Evolutionary conservation across 2,329 filamentous ascomycete genomes (phyloP).

Genomic region (Harringtonia lauricola): DNA sequence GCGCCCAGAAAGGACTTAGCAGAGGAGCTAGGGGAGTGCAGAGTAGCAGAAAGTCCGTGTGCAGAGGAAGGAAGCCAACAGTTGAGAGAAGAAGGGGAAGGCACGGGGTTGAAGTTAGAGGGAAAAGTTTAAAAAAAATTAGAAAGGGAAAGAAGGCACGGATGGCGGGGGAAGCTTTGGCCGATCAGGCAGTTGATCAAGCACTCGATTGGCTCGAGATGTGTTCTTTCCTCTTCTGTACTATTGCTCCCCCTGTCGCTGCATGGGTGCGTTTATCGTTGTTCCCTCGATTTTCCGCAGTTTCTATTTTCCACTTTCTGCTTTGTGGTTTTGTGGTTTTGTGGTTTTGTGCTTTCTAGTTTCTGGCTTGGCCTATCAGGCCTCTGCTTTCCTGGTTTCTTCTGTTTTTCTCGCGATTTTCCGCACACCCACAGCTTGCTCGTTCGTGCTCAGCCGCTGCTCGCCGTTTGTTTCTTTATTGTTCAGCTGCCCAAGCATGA

Average conservation of each 20-base stretch:
- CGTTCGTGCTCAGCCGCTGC: no score
- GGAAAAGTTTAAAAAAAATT: neutral
- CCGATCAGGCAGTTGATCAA: neutral
- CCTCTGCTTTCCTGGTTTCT: no score
- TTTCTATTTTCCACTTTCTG: no score
- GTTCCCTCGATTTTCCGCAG: neutral
- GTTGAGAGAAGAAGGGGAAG: neutral
- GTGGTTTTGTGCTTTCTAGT: no score
- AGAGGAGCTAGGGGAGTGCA: neutral
- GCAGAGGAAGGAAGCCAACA: neutral
- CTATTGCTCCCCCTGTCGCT: neutral
- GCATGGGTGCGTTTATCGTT: neutral
- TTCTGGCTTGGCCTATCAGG: no score
- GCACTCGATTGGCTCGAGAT: no score
- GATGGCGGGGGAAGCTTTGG: conserved; percentile 5
- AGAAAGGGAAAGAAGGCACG: conserved; percentile 3
- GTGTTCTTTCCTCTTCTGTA: neutral
- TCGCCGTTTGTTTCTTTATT: no score
- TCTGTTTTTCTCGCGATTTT: no score
- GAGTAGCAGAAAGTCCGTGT: neutral
- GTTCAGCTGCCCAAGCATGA: no score
- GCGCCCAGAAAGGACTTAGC: neutral
- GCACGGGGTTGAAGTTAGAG: neutral
- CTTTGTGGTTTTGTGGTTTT: no score
- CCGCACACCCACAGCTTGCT: no score